Conservation (phyloP, 495 filamentous ascomycete genomes). For the Aspergillus sclerotioniger region DNA sequence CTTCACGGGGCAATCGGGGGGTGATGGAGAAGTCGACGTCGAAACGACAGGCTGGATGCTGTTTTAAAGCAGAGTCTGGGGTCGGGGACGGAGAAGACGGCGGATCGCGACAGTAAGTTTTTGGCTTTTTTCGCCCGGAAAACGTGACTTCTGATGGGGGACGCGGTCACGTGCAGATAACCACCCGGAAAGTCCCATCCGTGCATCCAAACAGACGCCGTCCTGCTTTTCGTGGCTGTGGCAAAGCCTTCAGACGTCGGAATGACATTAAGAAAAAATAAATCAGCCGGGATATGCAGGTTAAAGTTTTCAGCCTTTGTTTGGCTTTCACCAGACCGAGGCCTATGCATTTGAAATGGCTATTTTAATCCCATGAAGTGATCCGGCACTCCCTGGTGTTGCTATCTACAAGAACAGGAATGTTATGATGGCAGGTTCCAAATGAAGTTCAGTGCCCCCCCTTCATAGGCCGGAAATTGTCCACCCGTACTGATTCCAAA, state of each 20-base stretch:
- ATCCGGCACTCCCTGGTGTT: not conserved
- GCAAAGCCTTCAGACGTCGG: not conserved
- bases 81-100: slow-evolving; percentile 8
- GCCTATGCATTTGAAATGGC: too few species aligned
- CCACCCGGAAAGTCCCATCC: slow-evolving; percentile 7
- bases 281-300: not conserved
- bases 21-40: slow-evolving; percentile 4
- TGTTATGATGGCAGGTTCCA: slow-evolving; percentile 48
- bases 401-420: not conserved
- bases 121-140: slow-evolving; percentile 20
- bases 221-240: not conserved
- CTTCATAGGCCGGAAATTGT: slow-evolving; percentile 50
- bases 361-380: not conserved
- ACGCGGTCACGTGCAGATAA: slow-evolving; percentile 19
- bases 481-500: slow-evolving; percentile 45
- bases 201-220: not conserved
- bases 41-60: slow-evolving; percentile 3
- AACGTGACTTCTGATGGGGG: slow-evolving; percentile 14
- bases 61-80: slow-evolving; percentile 8
- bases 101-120: slow-evolving; percentile 12
- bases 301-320: not conserved
- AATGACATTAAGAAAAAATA: not conserved
- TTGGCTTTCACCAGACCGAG: too few species aligned
- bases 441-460: slow-evolving; percentile 49
- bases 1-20: not conserved